Evolutionary conservation across 495 filamentous ascomycete genomes (phyloP).

Genomic region (Bryoglossum gracile): DNA sequence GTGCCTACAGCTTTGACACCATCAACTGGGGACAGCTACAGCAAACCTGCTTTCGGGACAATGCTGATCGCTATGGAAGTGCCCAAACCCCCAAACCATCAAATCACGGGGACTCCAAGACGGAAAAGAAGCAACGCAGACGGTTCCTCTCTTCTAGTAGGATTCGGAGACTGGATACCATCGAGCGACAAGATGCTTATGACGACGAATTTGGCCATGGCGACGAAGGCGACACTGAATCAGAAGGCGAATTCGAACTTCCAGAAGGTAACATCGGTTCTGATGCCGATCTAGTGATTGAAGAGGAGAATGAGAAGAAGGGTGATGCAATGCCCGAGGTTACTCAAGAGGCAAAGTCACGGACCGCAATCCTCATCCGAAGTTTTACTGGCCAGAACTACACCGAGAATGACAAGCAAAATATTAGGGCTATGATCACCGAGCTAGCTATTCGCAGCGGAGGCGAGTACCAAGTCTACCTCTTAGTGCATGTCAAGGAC

Average conservation of each 20-base stretch:
- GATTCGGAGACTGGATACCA: not conserved
- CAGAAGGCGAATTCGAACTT: slow-evolving; percentile 11
- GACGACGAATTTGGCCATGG: too few species aligned
- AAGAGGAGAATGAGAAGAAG: not conserved
- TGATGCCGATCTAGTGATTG: too few species aligned
- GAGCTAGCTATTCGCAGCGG: slow-evolving; percentile 67
- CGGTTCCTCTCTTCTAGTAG: not conserved
- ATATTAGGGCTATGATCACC: slow-evolving; percentile 64
- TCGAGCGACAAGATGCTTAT: too few species aligned
- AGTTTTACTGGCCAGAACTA: slow-evolving; percentile 61
- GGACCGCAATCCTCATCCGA: slow-evolving; percentile 66
- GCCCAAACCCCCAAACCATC: not conserved
- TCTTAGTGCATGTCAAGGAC: slow-evolving; percentile 69
- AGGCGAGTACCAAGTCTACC: slow-evolving; percentile 68
- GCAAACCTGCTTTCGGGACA: slow-evolving; percentile 50
- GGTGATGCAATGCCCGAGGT: slow-evolving; percentile 1
- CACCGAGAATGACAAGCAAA: slow-evolving; percentile 61
- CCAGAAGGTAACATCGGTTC: not conserved
- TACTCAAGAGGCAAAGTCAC: slow-evolving; percentile 16
- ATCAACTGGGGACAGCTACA: slow-evolving; percentile 70
- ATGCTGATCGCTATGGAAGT: slow-evolving; percentile 43
- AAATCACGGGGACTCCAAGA: not conserved
- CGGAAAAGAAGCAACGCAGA: not conserved
- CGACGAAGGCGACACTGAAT: too few species aligned
- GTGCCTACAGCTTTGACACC: too few species aligned